A percentile compares a stretch with the other conserved stretches of the same genome.
phyloP scores from a whole-genome alignment of 352 stramenopile genomes.

The Globisporangium polare region DNA sequence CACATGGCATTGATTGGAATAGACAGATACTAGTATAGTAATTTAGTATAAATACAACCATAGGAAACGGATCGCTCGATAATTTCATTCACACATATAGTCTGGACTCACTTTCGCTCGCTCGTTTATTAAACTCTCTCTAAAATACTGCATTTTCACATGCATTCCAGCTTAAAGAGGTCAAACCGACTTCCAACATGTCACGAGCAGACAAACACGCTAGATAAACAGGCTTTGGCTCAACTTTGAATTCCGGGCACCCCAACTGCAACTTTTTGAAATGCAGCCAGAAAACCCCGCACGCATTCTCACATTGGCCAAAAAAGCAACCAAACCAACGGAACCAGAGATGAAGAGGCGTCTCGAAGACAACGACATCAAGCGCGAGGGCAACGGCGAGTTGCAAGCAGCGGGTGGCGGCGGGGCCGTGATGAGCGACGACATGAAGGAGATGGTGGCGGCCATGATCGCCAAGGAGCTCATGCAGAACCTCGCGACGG shows the following conservation, averaged over 20 bases:
- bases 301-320: neutral
- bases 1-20: too few species aligned
- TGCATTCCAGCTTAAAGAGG: too few species aligned
- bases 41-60: too few species aligned
- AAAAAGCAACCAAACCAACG: neutral
- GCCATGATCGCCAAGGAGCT: slow-evolving; percentile 37
- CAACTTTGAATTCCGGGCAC: neutral
- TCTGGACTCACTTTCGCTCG: too few species aligned
- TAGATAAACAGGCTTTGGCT: neutral
- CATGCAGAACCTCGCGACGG: slow-evolving; percentile 5
- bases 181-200: neutral
- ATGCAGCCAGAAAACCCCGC: neutral
- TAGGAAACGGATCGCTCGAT: too few species aligned
- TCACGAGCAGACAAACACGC: neutral
- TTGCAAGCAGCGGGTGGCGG: neutral
- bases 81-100: too few species aligned
- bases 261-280: slow-evolving; percentile 5
- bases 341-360: slow-evolving; percentile 37
- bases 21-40: too few species aligned
- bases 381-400: slow-evolving; percentile 12
- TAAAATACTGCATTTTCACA: too few species aligned
- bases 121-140: too few species aligned
- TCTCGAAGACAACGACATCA: slow-evolving; percentile 20
- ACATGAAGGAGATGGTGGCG: slow-evolving; percentile 41
- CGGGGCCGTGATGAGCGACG: slow-evolving; percentile 14